These are phyloP conservation scores for Sechiopsis laciniata DNA, from an alignment of 306 rosid genomes.

Conservation along the genomic window DNA sequence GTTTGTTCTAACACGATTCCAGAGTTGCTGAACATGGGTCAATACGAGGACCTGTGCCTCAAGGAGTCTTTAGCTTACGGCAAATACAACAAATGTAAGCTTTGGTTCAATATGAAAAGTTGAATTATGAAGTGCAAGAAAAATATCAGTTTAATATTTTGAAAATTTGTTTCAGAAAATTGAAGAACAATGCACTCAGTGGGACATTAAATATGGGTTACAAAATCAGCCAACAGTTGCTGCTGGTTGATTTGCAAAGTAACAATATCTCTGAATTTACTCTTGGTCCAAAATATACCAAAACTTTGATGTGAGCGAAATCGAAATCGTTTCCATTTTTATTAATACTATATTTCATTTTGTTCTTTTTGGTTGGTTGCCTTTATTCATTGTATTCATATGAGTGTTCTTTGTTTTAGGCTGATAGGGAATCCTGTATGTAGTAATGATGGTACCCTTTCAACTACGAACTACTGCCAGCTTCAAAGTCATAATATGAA, in stretches of 20 bases:
- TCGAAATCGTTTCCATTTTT: neutral
- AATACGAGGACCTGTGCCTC: slow-evolving; percentile 63
- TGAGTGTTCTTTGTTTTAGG: slow-evolving; percentile 37
- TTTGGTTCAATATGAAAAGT: slow-evolving; percentile 16
- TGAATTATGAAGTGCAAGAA: neutral
- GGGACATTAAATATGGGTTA: slow-evolving; percentile 59
- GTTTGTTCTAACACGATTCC: slow-evolving; percentile 9
- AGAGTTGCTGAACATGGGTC: slow-evolving; percentile 73
- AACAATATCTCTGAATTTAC: slow-evolving; percentile 54
- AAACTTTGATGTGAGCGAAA: slow-evolving; percentile 56
- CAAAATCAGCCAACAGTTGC: slow-evolving; percentile 52
- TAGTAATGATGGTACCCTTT: slow-evolving; percentile 23
- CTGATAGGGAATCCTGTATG: slow-evolving; percentile 85
- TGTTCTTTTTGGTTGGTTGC: neutral
- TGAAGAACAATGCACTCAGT: slow-evolving; percentile 55
- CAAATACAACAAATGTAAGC: slow-evolving; percentile 91
- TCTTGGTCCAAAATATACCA: slow-evolving; percentile 41
- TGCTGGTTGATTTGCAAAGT: slow-evolving; percentile 75
- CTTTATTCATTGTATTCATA: slow-evolving; percentile 18
- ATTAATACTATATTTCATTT: slow-evolving; percentile 1
- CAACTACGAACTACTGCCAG: slow-evolving; percentile 50
- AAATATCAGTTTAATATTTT: slow-evolving; percentile 10
- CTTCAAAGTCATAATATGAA: slow-evolving; percentile 39
- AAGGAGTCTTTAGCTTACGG: slow-evolving; percentile 54
- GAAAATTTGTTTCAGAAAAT: slow-evolving; percentile 46